Base-by-base conservation (phyloP, 768 basidiomycete species). In the Suillus placidus region DNA sequence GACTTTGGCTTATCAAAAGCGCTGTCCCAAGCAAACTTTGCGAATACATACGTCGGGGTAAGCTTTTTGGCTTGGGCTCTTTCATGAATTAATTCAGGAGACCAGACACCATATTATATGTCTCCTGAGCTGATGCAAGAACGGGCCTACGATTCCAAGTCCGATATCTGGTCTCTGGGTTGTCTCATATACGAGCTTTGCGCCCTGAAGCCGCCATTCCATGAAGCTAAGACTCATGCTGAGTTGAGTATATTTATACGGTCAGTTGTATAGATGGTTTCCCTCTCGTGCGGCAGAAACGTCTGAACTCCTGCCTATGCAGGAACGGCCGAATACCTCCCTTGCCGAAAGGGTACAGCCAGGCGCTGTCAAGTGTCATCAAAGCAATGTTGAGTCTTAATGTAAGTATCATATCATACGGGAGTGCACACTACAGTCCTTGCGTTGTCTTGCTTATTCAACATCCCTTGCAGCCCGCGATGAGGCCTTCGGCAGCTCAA, bases 101-200 rank as follows among this genome's bases (percentile, higher is more conserved):
- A 18, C n/a, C 71, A 98, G 95, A 99, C 97, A 4, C 97, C 97
- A 4, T 96, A 99, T 75, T 99, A 99, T 81, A 99, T 99, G 97
- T 97, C 95, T 1, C 97, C 97, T 0, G 97, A 99, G 77, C 85
- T 99, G 40, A 94, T 98, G 87, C 94, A 93, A 80, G 97, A 99
- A 75, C 95, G 94, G 75, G 88, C 94, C 4, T 99, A 99, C 78
- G 97, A 98, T 79, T 91, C 94, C 8, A 99, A 99, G 80, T 95
- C 93, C 0, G 97, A 99, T 73, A 98, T 99, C 57, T 99, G 97
- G 97, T 96, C 94, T 5, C 84, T 99, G 35, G 97, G 97, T 1
- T 99, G 97, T 78, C 84, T 99, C 37, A 93, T 98, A 32, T 99
- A 93, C 76, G 97, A 99, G 79, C 86, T 99, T 45, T 99, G 97